These are phyloP conservation scores for Protostelium mycophagum DNA, from an alignment of 78 protist genomes.

Conservation along the genomic window DNA sequence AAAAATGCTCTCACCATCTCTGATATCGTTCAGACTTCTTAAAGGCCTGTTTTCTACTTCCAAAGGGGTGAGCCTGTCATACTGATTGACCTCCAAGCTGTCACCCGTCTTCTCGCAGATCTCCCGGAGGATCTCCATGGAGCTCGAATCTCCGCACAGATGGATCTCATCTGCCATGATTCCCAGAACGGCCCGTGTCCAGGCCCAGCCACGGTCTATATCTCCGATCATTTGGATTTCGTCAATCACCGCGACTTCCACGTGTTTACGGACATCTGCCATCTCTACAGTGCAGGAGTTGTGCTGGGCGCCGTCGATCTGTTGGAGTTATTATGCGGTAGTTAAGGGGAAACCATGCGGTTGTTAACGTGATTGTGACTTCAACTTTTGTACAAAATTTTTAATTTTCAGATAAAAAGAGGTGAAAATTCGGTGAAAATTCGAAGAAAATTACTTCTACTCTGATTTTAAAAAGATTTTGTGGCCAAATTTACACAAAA, in stretches of 20 bases:
- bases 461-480: too few relatives aligned
- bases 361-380: too few relatives aligned
- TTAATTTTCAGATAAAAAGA: too few relatives aligned
- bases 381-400: too few relatives aligned
- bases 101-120: conserved; percentile 65
- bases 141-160: conserved; percentile 76
- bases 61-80: conserved; percentile 41
- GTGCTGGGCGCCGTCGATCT: conserved; percentile 15
- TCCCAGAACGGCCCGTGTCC: conserved; percentile 87
- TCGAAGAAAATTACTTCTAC: too few relatives aligned
- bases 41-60: background rate
- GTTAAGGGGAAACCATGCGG: too few relatives aligned
- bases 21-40: background rate
- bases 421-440: too few relatives aligned
- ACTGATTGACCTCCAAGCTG: background rate
- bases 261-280: conserved; percentile 7
- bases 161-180: conserved; percentile 73
- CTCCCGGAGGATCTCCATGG: conserved; percentile 38
- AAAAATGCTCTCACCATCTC: background rate
- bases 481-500: too few relatives aligned
- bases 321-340: too few relatives aligned
- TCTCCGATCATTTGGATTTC: conserved; percentile 77
- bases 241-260: conserved; percentile 83
- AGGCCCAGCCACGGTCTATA: conserved; percentile 77
- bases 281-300: conserved; percentile 79